Base-by-base conservation (phyloP, 164 flowering plant genomes). In the Protea cynaroides region DNA sequence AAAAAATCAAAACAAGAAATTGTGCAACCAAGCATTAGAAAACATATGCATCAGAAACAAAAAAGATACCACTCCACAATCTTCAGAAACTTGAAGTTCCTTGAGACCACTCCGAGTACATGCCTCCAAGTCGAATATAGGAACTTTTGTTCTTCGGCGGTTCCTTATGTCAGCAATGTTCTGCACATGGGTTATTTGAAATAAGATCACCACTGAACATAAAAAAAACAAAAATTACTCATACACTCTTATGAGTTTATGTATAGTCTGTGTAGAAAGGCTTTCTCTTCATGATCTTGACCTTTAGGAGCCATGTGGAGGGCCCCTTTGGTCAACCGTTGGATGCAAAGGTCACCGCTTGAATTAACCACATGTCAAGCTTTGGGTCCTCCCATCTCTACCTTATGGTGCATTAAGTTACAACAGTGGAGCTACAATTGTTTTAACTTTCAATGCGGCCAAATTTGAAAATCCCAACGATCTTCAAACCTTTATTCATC, bases 61-160 rank as follows among this genome's bases (percentile, higher is more conserved):
- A 9, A 52, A 15, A 69, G 68, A 40, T 68, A 95, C 99, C 86
- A 92, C 99, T 66, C 97, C 97, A 83, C 96, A 92, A 62, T 95
- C 99, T 78, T 95, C 97, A 72, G 94, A 85, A 74, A 95, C 96
- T 81, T 83, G 84, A 71, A 95, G 85, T 55, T 90, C 96, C 78
- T 79, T 88, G 76, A 88, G 87, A 51, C 97, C 97, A 69, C 85
- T 88, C 49, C 94, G 84, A 69, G 83, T 74, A 76, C 97, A 87
- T 72, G 80, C 86, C 76, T 95, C 97, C 80, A 95, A 79, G 74
- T 95, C 96, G 81, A 95, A 90, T 29, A 90, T 60, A 11, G 99
- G 99, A 29, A 95, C 80, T 73, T 86, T 87, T 60, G 97, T 88
- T 80, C 83, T 87, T 65, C 81, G 74, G 23, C 74, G 59, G 61